Percentiles rank a stretch among this genome's conserved stretches.
phyloP scores from a whole-genome alignment of 495 filamentous ascomycete genomes.

The Choiromyces venosus region DNA sequence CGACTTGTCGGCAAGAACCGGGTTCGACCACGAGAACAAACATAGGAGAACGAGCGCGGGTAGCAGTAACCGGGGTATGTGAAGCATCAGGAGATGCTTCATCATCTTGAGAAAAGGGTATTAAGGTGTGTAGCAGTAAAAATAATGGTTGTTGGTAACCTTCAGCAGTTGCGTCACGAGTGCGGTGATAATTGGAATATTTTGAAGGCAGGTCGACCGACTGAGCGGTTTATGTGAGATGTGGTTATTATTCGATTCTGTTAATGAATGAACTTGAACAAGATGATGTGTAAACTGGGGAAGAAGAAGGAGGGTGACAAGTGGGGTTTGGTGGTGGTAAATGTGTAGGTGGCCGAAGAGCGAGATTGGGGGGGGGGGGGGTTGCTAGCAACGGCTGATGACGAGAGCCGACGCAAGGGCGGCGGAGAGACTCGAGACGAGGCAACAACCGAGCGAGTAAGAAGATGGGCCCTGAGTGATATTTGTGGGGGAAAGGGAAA shows the following conservation, averaged over 20 bases:
- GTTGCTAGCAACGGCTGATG: background rate
- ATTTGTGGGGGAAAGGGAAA: slow-evolving; percentile 9
- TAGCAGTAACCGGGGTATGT: slow-evolving; percentile 21
- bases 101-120: slow-evolving; percentile 21
- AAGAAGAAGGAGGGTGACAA: background rate
- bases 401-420: background rate
- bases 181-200: background rate
- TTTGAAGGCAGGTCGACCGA: background rate
- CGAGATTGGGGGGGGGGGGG: slow-evolving; percentile 3
- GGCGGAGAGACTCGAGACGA: background rate
- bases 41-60: slow-evolving; percentile 15
- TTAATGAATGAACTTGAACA: background rate
- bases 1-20: slow-evolving; percentile 10
- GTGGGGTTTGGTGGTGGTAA: background rate
- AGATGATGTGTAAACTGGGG: background rate
- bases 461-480: slow-evolving; percentile 5
- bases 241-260: background rate
- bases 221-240: background rate
- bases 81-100: slow-evolving; percentile 36
- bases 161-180: background rate
- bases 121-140: slow-evolving; percentile 4
- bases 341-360: slow-evolving; percentile 3
- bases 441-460: slow-evolving; percentile 8
- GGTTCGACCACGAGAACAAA: slow-evolving; percentile 19
- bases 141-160: slow-evolving; percentile 6